phyloP scores from a whole-genome alignment of 495 filamentous ascomycete species.

The Neurospora sp. region DNA sequence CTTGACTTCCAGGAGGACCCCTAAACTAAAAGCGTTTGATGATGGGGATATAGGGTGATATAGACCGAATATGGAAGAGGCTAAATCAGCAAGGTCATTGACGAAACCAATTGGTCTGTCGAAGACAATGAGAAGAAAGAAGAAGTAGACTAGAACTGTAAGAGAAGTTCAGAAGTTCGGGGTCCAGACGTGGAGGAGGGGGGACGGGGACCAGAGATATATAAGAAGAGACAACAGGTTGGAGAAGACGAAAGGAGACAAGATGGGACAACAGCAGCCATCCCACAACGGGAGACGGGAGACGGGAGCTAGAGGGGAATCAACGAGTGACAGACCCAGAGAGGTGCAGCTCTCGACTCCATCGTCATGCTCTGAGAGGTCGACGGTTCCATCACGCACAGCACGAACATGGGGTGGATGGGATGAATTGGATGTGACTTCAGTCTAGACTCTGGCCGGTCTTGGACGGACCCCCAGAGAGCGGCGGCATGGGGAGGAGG shows the following conservation, averaged over 20 bases:
- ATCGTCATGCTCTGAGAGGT: neutral
- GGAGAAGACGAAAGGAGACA: constrained; percentile 7
- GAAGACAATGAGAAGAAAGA: constrained; percentile 14
- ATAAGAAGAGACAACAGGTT: neutral
- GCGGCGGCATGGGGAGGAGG: neutral
- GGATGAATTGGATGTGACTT: neutral
- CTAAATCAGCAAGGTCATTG: constrained; percentile 37
- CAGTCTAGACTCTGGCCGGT: neutral
- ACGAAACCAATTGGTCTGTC: constrained; percentile 24
- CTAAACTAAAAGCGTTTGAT: constrained; percentile 5
- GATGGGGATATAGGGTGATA: constrained; percentile 8
- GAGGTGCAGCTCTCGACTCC: neutral
- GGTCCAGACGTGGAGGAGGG: neutral
- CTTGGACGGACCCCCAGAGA: neutral
- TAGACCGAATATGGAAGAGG: constrained; percentile 12
- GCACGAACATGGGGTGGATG: neutral
- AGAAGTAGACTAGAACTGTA: neutral
- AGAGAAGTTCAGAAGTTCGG: neutral
- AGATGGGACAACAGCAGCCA: constrained; percentile 7
- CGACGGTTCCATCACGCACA: neutral
- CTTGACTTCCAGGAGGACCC: constrained; percentile 10
- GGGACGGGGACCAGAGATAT: neutral
- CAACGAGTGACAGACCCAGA: neutral
- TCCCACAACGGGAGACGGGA: constrained; percentile 1
- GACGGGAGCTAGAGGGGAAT: neutral